Evolutionary conservation across 345 rosid genomes (phyloP).

Genomic region (Populus alba): DNA sequence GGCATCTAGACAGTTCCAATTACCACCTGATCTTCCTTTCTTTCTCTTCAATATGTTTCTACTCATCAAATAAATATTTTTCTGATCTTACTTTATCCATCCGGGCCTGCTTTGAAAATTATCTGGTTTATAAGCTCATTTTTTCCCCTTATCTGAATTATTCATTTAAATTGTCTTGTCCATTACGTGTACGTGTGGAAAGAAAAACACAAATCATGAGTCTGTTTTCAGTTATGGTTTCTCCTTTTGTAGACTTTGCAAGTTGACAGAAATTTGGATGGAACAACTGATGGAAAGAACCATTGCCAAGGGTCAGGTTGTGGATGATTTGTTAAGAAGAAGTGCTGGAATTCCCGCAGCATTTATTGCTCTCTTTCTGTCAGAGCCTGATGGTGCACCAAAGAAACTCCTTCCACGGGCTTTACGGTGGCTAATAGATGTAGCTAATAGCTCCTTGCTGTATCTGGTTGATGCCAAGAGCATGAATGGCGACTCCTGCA

Average conservation of each 20-base stretch:
- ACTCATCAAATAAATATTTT: neutral
- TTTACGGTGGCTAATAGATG: conserved; percentile 76
- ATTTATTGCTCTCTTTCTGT: conserved; percentile 81
- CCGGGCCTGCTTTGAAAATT: neutral
- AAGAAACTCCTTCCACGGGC: conserved; percentile 91
- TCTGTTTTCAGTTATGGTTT: conserved; percentile 1
- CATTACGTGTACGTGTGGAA: neutral
- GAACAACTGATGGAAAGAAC: conserved; percentile 92
- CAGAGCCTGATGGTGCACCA: conserved; percentile 93
- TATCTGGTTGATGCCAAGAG: conserved; percentile 28
- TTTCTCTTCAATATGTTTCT: neutral
- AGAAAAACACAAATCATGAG: neutral
- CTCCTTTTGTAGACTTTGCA: conserved; percentile 63
- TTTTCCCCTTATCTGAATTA: neutral
- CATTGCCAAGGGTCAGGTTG: conserved; percentile 78
- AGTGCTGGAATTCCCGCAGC: conserved; percentile 99
- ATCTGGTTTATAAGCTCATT: neutral
- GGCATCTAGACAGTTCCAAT: neutral
- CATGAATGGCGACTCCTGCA: conserved; percentile 23
- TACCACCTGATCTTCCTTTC: neutral
- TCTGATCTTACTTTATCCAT: neutral
- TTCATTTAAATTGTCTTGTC: neutral
- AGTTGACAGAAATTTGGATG: conserved; percentile 92
- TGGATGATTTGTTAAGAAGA: conserved; percentile 90
- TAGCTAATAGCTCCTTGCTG: conserved; percentile 58